A percentile compares a stretch with the other conserved stretches of the same genome.
Conservation (phyloP, 1,139 yeast species). For the Taphrina deformans region DNA sequence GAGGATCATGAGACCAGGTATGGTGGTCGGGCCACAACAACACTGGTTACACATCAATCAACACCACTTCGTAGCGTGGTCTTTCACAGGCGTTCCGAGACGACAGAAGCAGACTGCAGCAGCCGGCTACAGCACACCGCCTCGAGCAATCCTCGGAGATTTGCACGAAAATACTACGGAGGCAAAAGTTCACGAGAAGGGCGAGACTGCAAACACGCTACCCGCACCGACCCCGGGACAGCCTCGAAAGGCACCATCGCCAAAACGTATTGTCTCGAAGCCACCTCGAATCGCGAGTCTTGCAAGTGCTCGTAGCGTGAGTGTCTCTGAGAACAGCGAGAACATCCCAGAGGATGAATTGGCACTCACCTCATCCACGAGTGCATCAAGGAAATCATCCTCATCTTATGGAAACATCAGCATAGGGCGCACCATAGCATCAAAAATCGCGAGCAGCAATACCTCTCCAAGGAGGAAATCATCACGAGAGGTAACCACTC, state of each 20-base stretch:
- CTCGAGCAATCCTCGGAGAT: slow-evolving; percentile 39
- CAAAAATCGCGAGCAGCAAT: slow-evolving; percentile 7
- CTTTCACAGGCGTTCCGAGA: slow-evolving; percentile 49
- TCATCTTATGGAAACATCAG: slow-evolving; percentile 16
- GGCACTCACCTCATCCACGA: slow-evolving; percentile 2
- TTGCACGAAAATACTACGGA: slow-evolving; percentile 40
- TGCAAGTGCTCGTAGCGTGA: neutral
- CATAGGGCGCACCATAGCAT: slow-evolving; percentile 9
- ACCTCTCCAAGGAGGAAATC: slow-evolving; percentile 26
- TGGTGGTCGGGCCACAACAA: slow-evolving; percentile 99
- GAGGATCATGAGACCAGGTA: slow-evolving; percentile 96
- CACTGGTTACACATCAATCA: slow-evolving; percentile 97
- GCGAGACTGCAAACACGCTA: slow-evolving; percentile 55
- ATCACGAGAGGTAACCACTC: slow-evolving; percentile 28
- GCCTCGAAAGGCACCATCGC: slow-evolving; percentile 64
- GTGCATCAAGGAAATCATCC: slow-evolving; percentile 8
- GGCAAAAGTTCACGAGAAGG: slow-evolving; percentile 27
- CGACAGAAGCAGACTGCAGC: slow-evolving; percentile 50
- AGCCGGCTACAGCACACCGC: slow-evolving; percentile 40
- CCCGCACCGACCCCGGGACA: slow-evolving; percentile 96
- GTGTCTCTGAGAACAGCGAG: slow-evolving; percentile 11
- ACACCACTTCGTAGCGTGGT: slow-evolving; percentile 94
- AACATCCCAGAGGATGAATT: slow-evolving; percentile 23
- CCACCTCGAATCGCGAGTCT: slow-evolving; percentile 29
- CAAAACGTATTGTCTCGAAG: slow-evolving; percentile 20